Conservation (phyloP, 2,329 filamentous ascomycete genomes). For the Neurospora crassa region DNA sequence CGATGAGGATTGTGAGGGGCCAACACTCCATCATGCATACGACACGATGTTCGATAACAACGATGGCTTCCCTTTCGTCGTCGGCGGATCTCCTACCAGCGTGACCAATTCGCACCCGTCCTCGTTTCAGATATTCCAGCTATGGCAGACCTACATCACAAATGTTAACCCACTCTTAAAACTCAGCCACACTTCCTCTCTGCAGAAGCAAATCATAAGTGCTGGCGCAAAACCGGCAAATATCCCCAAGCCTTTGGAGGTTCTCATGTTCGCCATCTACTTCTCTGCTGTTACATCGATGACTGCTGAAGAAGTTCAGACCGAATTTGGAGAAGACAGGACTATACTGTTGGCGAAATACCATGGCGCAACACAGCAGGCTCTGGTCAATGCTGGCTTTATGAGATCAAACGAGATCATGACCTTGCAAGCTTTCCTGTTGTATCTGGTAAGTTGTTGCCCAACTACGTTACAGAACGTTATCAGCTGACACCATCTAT, state of each 20-base stretch:
- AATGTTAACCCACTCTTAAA: constrained; percentile 63
- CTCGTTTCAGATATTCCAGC: constrained; percentile 49
- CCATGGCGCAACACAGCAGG: constrained; percentile 51
- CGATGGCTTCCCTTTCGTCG: constrained; percentile 48
- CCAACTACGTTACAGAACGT: background rate
- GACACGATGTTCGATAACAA: constrained; percentile 48
- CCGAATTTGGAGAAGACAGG: constrained; percentile 44
- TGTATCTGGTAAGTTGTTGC: constrained; percentile 49
- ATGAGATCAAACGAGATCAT: constrained; percentile 56
- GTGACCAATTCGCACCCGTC: constrained; percentile 42
- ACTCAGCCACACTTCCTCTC: constrained; percentile 55
- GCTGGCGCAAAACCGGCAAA: constrained; percentile 45
- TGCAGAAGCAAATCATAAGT: constrained; percentile 56
- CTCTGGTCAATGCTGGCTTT: constrained; percentile 56
- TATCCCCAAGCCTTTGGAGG: constrained; percentile 49
- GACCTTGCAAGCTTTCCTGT: constrained; percentile 56
- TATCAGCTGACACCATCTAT: constrained; percentile 19
- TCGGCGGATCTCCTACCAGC: constrained; percentile 33
- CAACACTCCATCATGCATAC: constrained; percentile 47
- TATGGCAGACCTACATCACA: constrained; percentile 62
- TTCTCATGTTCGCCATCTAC: constrained; percentile 60
- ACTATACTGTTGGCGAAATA: constrained; percentile 40
- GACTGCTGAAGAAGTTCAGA: constrained; percentile 41
- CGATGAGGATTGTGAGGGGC: constrained; percentile 43
- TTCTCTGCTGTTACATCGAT: constrained; percentile 49